Evolutionary conservation across 2,329 filamentous ascomycete genomes (phyloP).

Genomic region (Iodosphaeria phyllophila): DNA sequence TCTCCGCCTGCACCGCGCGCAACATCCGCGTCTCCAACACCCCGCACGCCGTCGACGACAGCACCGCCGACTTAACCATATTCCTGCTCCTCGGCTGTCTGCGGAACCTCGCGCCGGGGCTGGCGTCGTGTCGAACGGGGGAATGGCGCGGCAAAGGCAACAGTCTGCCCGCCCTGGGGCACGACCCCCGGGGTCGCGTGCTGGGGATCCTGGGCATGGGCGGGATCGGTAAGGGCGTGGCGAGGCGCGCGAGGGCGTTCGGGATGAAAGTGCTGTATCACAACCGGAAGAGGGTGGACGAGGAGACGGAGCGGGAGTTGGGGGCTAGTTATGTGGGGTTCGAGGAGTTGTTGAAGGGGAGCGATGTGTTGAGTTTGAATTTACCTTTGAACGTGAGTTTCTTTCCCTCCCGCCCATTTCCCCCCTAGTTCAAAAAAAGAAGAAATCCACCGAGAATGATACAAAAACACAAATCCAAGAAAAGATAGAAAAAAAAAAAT

Average conservation of each 20-base stretch:
- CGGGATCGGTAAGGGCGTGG: constrained; percentile 63
- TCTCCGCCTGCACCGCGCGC: constrained; percentile 48
- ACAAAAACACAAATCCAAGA: not conserved
- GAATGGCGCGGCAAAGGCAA: constrained; percentile 42
- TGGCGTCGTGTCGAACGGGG: constrained; percentile 45
- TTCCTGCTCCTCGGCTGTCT: constrained; percentile 69
- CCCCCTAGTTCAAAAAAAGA: not conserved
- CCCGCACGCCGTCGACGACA: constrained; percentile 64
- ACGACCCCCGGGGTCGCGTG: constrained; percentile 62
- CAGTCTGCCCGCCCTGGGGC: constrained; percentile 39
- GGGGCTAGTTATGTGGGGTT: constrained; percentile 53
- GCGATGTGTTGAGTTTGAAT: constrained; percentile 66
- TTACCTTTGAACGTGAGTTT: constrained; percentile 58
- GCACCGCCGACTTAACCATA: constrained; percentile 65
- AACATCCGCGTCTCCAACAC: constrained; percentile 60
- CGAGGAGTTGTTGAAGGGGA: constrained; percentile 48
- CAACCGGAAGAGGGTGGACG: constrained; percentile 44
- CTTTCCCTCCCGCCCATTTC: not conserved
- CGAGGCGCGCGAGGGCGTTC: constrained; percentile 51
- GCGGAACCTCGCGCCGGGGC: constrained; percentile 49
- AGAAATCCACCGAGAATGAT: not conserved
- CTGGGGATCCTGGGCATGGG: constrained; percentile 77
- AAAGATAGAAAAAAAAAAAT: not conserved
- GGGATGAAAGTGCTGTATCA: constrained; percentile 61
- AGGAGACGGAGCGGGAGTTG: constrained; percentile 29